Conservation (phyloP, 495 filamentous ascomycete species). For the Podospora australis region DNA sequence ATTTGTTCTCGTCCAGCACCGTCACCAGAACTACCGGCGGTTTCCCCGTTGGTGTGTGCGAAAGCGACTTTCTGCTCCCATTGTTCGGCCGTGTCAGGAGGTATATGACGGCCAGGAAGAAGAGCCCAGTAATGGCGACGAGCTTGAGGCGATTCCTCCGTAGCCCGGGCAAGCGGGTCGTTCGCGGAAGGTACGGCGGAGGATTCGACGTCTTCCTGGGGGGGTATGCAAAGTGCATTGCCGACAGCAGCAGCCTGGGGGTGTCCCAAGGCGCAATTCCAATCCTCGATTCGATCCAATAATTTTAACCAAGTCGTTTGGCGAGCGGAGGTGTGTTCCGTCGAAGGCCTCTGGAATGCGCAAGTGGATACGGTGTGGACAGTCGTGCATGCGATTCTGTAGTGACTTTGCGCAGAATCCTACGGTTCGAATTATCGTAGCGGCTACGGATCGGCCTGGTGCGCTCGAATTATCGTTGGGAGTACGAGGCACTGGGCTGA, state of each 20-base stretch:
- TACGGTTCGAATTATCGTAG: too few relatives aligned
- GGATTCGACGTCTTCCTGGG: constrained; percentile 72
- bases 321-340: not conserved
- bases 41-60: constrained; percentile 49
- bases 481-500: too few relatives aligned
- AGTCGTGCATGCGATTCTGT: too few relatives aligned
- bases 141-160: constrained; percentile 62
- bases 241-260: constrained; percentile 10
- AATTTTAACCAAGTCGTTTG: not conserved
- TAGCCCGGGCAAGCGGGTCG: constrained; percentile 53
- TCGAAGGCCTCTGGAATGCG: constrained; percentile 1
- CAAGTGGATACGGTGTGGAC: not conserved
- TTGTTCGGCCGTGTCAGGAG: constrained; percentile 45
- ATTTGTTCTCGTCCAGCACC: constrained; percentile 59
- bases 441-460: too few relatives aligned
- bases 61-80: constrained; percentile 16
- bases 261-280: constrained; percentile 5
- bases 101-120: constrained; percentile 54
- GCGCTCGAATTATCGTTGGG: too few relatives aligned
- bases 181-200: constrained; percentile 52
- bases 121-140: constrained; percentile 51
- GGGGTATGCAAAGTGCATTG: constrained; percentile 90
- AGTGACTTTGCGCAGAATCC: too few relatives aligned
- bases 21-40: constrained; percentile 84
- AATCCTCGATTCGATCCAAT: not conserved